These are phyloP conservation scores for Harringtonia aguacate DNA, from an alignment of 2,329 filamentous ascomycete species.

Conservation along the genomic window DNA sequence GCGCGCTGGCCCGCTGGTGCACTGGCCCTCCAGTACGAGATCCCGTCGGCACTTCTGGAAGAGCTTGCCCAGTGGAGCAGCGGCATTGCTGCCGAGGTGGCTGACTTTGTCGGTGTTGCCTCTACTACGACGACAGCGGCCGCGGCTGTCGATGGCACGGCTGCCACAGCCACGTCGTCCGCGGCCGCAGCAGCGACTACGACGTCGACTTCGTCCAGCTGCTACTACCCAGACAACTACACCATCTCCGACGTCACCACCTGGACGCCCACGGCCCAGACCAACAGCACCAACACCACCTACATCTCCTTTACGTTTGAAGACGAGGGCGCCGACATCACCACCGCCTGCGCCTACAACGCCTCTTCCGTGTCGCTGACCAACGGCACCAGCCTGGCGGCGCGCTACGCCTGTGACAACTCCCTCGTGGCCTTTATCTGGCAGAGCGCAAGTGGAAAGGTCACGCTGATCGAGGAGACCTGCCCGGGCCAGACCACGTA, in stretches of 20 bases:
- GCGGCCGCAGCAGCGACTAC: neutral
- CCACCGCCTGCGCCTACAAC: slow-evolving; percentile 33
- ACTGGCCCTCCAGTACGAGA: slow-evolving; percentile 3
- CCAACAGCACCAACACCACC: slow-evolving; percentile 20
- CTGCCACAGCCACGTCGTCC: neutral
- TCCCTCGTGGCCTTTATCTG: slow-evolving; percentile 32
- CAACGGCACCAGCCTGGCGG: slow-evolving; percentile 16
- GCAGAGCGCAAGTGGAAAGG: slow-evolving; percentile 17
- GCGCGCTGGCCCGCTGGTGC: too few relatives aligned
- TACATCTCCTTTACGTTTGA: slow-evolving; percentile 28
- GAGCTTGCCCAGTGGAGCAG: too few relatives aligned
- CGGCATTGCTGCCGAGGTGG: slow-evolving; percentile 5
- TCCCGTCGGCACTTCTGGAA: too few relatives aligned
- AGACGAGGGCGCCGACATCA: slow-evolving; percentile 27
- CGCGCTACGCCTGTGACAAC: slow-evolving; percentile 33
- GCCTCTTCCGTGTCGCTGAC: slow-evolving; percentile 25
- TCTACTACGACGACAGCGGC: neutral
- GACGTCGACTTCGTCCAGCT: neutral
- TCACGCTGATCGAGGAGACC: slow-evolving; percentile 34
- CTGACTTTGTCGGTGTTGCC: neutral
- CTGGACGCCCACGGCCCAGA: neutral
- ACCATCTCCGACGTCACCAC: slow-evolving; percentile 1
- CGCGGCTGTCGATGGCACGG: neutral
- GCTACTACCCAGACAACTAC: slow-evolving; percentile 8
- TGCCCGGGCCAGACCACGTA: slow-evolving; percentile 22